These are phyloP conservation scores for Cladosporium sp. DNA, from an alignment of 2,329 filamentous ascomycete species.

Conservation along the genomic window DNA sequence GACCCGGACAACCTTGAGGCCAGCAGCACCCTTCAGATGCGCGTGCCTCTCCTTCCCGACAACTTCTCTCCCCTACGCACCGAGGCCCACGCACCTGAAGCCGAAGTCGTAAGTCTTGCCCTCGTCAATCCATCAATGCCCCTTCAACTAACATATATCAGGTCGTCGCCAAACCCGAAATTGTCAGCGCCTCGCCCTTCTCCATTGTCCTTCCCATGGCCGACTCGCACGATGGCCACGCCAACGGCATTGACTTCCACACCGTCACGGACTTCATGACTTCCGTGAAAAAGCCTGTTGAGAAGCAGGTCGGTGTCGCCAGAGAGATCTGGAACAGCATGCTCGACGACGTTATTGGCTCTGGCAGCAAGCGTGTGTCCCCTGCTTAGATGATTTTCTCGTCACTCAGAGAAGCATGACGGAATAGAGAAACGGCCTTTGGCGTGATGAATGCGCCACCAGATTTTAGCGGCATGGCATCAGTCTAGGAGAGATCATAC, in stretches of 20 bases:
- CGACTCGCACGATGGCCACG: constrained; percentile 55
- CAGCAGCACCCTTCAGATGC: constrained; percentile 19
- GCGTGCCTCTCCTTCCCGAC: constrained; percentile 30
- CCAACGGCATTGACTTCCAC: constrained; percentile 54
- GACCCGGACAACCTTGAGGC: constrained; percentile 24
- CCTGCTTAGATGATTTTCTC: neutral
- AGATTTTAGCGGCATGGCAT: neutral
- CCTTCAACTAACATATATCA: constrained; percentile 1
- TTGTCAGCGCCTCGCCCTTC: constrained; percentile 50
- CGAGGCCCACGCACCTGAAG: constrained; percentile 16
- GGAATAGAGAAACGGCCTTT: neutral
- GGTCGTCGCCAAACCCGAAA: constrained; percentile 53
- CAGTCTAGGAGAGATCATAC: neutral
- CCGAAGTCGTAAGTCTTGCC: constrained; percentile 18
- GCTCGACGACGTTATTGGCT: constrained; percentile 44
- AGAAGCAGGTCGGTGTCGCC: constrained; percentile 36
- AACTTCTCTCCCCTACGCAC: constrained; percentile 20
- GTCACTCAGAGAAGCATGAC: neutral
- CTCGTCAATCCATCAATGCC: neutral
- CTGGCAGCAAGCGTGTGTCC: neutral
- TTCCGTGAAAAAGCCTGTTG: constrained; percentile 35
- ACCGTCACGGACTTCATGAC: constrained; percentile 50
- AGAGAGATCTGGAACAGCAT: constrained; percentile 45
- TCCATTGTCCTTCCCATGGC: constrained; percentile 51
- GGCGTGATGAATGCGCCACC: neutral